Evolutionary conservation across 306 rosid genomes (phyloP), one percentile per base, ranked within the genome.

Genomic region (Vachellia pachyceras): DNA sequence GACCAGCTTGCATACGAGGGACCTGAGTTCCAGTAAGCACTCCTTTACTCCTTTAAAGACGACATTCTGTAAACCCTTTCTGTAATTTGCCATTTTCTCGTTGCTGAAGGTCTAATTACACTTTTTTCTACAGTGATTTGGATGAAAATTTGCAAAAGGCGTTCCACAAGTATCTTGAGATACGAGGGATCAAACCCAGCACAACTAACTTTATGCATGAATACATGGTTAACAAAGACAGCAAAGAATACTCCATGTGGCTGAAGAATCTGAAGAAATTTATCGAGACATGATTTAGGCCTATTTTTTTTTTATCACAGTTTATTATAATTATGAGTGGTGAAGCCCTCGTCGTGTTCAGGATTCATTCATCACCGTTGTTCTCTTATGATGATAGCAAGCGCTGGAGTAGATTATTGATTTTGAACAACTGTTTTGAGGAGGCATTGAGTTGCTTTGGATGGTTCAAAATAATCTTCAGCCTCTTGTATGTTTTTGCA

Each of bases 61-160:
- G 8, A 8, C 25, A 11, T 47, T 35, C 10, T 80, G 12, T 13
- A 15, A 74, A 11, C 47, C 69, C 54, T 39, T 13, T 29, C 20
- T 22, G 1, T 20, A 40, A 52, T 40, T 54, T 5, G 7, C 15
- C 69, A 2, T 33, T 58, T 39, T 35, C 58, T 46, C n/a, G 45
- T 49, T 64, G 12, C 80, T 81, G 58, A 81, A 15, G 15, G 20
- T 60, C 20, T 3, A 41, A 35, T 10, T 5, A 54, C 12, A 46
- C 39, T 68, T 78, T 40, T n/a, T 76, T 54, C 75, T 39, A 25
- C 88, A 95, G 99, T 22, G 98, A 95, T 78, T 88, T 95, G 91
- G 99, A 95, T 84, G 97, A 89, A 77, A 88, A 90, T 80, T 84
- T 95, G 86, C 96, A 89, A 81, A 91, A 86, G 88, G 97, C 94